Evolutionary conservation across 129 eudicot species (phyloP).

Genomic region (Centella asiatica): DNA sequence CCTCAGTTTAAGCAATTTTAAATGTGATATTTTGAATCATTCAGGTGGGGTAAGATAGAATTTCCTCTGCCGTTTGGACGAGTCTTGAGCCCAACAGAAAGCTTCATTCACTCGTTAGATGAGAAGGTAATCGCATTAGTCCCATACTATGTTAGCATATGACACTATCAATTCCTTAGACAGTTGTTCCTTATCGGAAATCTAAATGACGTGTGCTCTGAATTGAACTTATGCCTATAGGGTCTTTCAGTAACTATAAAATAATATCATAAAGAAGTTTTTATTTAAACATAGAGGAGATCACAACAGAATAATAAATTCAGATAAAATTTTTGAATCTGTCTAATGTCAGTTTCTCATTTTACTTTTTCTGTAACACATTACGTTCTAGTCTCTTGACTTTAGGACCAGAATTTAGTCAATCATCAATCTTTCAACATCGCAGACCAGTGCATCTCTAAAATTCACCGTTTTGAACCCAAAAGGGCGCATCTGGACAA

Average conservation of each 20-base stretch:
- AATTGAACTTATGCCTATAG: background rate
- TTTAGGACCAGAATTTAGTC: background rate
- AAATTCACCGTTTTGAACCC: constrained; percentile 85
- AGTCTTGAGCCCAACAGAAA: constrained; percentile 71
- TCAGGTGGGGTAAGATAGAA: constrained; percentile 80
- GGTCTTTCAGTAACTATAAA: background rate
- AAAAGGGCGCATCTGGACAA: constrained; percentile 95
- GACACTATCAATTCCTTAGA: background rate
- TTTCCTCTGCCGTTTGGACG: constrained; percentile 92
- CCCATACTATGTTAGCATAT: background rate
- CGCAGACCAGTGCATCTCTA: constrained; percentile 86
- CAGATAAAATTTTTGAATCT: background rate
- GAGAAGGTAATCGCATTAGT: constrained; percentile 51
- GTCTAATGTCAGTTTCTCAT: background rate
- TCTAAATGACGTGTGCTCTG: background rate
- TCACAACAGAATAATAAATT: background rate
- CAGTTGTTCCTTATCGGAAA: background rate
- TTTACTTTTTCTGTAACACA: no score
- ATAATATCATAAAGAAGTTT: background rate
- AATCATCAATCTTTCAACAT: background rate
- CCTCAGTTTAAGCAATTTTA: background rate
- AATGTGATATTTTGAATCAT: background rate
- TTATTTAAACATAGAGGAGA: background rate
- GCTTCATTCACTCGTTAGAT: constrained; percentile 72
- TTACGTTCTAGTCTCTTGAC: background rate